Evolutionary conservation across 2,329 filamentous ascomycete species (phyloP).

Genomic region (Exophiala alcalophila): DNA sequence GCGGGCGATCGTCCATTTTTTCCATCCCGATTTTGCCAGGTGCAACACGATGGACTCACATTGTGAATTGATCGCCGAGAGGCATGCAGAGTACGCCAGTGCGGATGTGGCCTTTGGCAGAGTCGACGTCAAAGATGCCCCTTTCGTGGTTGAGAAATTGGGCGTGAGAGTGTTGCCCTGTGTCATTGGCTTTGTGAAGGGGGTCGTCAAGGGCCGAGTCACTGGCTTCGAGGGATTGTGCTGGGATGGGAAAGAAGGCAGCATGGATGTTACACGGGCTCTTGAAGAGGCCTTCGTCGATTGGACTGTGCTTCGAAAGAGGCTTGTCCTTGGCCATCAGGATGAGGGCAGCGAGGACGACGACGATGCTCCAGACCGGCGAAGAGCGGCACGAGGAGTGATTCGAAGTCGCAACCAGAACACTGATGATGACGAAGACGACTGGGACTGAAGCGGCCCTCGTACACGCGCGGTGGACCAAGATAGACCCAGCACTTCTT

Average conservation of each 20-base stretch:
- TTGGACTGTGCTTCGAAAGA: conserved; percentile 39
- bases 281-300: conserved; percentile 44
- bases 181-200: conserved; percentile 50
- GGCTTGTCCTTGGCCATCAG: conserved; percentile 35
- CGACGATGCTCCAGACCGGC: conserved; percentile 28
- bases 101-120: conserved; percentile 44
- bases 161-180: conserved; percentile 47
- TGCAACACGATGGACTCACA: conserved; percentile 62
- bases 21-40: conserved; percentile 61
- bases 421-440: conserved; percentile 42
- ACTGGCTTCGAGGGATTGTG: conserved; percentile 49
- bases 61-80: conserved; percentile 46
- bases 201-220: conserved; percentile 44
- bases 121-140: conserved; percentile 46
- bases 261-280: conserved; percentile 40
- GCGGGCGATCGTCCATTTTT: conserved; percentile 61
- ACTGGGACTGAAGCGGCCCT: conserved; percentile 45
- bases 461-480: too few species aligned
- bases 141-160: conserved; percentile 49
- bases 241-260: conserved; percentile 38
- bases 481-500: too few species aligned
- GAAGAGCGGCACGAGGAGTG: conserved; percentile 33
- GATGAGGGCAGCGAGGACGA: conserved; percentile 27
- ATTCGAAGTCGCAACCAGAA: conserved; percentile 32
- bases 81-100: conserved; percentile 33